These are phyloP conservation scores for Neofusicoccum laricinum DNA, from an alignment of 2,329 filamentous ascomycete genomes.

Conservation along the genomic window DNA sequence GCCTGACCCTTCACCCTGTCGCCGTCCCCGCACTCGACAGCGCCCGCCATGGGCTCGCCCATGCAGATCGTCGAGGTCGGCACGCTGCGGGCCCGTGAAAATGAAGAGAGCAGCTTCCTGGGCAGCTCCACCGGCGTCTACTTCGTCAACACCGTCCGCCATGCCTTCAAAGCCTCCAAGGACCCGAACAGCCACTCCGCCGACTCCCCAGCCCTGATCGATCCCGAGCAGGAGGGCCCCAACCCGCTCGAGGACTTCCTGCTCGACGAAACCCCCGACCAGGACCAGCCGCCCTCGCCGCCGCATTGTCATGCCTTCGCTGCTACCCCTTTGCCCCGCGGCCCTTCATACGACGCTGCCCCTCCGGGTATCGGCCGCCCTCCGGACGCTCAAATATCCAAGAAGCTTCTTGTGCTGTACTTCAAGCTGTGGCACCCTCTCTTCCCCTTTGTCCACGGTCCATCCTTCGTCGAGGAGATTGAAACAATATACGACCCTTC, in stretches of 20 bases:
- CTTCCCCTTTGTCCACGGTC: conserved; percentile 56
- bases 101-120: conserved; percentile 14
- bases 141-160: conserved; percentile 17
- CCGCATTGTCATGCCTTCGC: not conserved
- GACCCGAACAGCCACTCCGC: not conserved
- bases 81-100: not conserved
- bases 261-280: not conserved
- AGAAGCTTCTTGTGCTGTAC: conserved; percentile 32
- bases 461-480: conserved; percentile 42
- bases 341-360: conserved; percentile 12
- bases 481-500: conserved; percentile 13
- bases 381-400: not conserved
- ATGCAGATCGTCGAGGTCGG: conserved; percentile 17
- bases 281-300: not conserved
- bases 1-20: not conserved
- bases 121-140: conserved; percentile 15
- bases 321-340: not conserved
- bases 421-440: conserved; percentile 59
- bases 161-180: conserved; percentile 16
- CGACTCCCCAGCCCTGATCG: not conserved
- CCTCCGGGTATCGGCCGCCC: conserved; percentile 13
- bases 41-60: conserved; percentile 6
- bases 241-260: conserved; percentile 16
- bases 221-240: conserved; percentile 6
- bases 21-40: not conserved